Evolutionary conservation across 768 basidiomycete species (phyloP).

Genomic region (Amanita inopinata): DNA sequence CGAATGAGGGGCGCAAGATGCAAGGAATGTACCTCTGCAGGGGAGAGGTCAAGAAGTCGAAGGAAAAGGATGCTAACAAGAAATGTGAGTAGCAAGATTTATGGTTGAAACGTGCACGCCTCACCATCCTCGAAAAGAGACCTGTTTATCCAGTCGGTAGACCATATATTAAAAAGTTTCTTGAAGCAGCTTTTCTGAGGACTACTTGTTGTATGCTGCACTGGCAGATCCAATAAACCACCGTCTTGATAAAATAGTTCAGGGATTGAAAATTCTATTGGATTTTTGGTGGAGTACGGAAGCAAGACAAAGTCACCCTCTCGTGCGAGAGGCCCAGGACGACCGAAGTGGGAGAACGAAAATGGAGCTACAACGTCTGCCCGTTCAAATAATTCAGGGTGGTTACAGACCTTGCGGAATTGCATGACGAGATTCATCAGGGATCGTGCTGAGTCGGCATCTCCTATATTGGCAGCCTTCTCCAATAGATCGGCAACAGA

Average conservation of each 20-base stretch:
- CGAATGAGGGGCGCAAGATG: constrained; percentile 52
- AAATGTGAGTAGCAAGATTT: constrained; percentile 1
- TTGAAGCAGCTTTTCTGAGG: constrained; percentile 46
- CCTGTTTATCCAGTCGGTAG: constrained; percentile 64
- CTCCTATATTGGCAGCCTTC: constrained; percentile 86
- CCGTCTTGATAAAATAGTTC: constrained; percentile 70
- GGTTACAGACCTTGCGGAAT: constrained; percentile 98
- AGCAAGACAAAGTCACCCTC: constrained; percentile 80
- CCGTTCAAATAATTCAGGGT: constrained; percentile 95
- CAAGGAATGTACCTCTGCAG: constrained; percentile 55
- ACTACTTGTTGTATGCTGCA: constrained; percentile 35
- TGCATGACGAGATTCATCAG: constrained; percentile 99
- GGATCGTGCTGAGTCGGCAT: constrained; percentile 85
- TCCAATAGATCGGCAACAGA: constrained; percentile 90
- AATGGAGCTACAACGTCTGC: constrained; percentile 93
- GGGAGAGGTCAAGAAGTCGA: constrained; percentile 51
- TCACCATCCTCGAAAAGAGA: constrained; percentile 61
- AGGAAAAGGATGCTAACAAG: constrained; percentile 68
- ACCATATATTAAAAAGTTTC: constrained; percentile 87
- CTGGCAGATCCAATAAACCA: constrained; percentile 58
- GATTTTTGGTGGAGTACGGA: constrained; percentile 82
- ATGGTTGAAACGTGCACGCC: constrained; percentile 12
- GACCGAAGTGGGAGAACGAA: constrained; percentile 77
- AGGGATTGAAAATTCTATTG: constrained; percentile 74
- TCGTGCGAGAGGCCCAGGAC: constrained; percentile 71